Evolutionary conservation across 176 grass and related monocot species (phyloP).

Genomic region (Eragrostis curvula): DNA sequence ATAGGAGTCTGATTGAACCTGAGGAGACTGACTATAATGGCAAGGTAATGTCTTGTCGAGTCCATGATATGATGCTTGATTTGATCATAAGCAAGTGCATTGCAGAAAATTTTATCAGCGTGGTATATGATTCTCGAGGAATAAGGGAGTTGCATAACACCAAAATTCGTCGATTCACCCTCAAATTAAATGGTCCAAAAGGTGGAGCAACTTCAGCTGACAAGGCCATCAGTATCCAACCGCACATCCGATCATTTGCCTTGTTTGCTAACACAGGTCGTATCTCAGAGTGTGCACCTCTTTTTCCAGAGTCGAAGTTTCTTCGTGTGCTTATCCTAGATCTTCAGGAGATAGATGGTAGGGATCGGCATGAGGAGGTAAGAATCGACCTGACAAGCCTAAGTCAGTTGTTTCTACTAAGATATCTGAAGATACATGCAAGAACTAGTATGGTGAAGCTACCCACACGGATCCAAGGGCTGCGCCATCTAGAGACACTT

Average conservation of each 20-base stretch:
- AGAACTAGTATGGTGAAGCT: neutral
- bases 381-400: neutral
- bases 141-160: neutral
- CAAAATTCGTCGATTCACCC: constrained; percentile 14
- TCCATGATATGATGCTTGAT: constrained; percentile 54
- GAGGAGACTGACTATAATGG: constrained; percentile 24
- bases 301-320: neutral
- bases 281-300: neutral
- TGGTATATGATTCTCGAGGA: neutral
- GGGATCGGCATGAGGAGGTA: neutral
- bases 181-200: constrained; percentile 2
- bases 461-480: neutral
- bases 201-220: neutral
- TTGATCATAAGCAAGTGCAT: constrained; percentile 33
- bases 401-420: constrained; percentile 12
- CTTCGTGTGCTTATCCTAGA: constrained; percentile 26
- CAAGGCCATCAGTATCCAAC: neutral
- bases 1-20: constrained; percentile 47
- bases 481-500: constrained; percentile 18
- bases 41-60: constrained; percentile 22
- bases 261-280: neutral
- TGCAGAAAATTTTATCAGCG: constrained; percentile 47
- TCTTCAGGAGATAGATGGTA: neutral
- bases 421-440: constrained; percentile 8
- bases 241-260: constrained; percentile 7